phyloP scores from a whole-genome alignment of 2,329 filamentous ascomycete species.

The Cordyceps fumosorosea region DNA sequence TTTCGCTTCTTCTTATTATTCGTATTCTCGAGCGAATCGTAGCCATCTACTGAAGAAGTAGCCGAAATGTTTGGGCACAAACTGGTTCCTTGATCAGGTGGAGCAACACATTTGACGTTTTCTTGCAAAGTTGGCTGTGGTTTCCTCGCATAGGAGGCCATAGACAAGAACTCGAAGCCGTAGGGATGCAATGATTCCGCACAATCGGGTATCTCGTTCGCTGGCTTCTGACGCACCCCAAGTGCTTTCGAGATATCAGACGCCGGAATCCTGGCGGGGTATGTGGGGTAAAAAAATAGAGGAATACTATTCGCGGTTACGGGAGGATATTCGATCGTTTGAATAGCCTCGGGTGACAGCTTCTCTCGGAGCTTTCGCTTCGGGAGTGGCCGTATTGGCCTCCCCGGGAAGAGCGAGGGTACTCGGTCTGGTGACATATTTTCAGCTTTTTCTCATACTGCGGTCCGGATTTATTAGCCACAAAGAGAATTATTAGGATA shows the following conservation, averaged over 20 bases:
- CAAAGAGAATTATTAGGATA: slow-evolving; percentile 3
- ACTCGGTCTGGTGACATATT: slow-evolving; percentile 67
- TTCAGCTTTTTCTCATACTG: slow-evolving; percentile 26
- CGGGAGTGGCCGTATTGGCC: slow-evolving; percentile 87
- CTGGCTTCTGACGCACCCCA: not conserved
- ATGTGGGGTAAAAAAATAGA: slow-evolving; percentile 59
- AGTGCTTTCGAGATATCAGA: not conserved
- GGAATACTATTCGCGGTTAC: slow-evolving; percentile 64
- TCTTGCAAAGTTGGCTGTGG: not conserved
- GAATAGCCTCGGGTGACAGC: slow-evolving; percentile 76
- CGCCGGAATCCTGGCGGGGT: slow-evolving; percentile 41
- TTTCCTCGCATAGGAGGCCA: not conserved
- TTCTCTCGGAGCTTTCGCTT: slow-evolving; percentile 83
- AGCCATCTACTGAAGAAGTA: slow-evolving; percentile 71
- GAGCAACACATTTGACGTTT: not conserved
- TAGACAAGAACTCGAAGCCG: not conserved
- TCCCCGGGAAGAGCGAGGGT: slow-evolving; percentile 77
- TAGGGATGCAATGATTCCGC: not conserved
- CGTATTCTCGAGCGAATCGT: slow-evolving; percentile 96
- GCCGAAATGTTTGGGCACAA: slow-evolving; percentile 49
- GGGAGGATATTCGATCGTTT: slow-evolving; percentile 75
- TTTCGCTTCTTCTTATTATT: slow-evolving; percentile 99
- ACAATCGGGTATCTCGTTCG: not conserved
- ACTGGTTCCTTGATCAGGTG: not conserved
- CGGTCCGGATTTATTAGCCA: slow-evolving; percentile 22